Evolutionary conservation across 2,329 filamentous ascomycete genomes (phyloP).

Genomic region (Periconia sp.): DNA sequence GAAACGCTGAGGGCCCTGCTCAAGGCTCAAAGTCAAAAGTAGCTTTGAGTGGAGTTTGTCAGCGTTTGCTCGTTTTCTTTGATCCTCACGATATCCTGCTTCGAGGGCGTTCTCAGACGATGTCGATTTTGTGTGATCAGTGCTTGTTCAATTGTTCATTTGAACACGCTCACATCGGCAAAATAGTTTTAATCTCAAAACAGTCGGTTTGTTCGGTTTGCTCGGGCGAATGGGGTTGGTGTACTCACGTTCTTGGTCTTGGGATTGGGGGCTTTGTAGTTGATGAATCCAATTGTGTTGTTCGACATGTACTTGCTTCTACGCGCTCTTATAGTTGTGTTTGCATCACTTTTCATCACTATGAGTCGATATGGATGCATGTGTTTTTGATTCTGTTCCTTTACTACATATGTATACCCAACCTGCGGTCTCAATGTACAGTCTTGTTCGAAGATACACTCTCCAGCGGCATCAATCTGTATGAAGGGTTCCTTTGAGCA

Average conservation of each 20-base stretch:
- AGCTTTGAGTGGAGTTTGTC: conserved; percentile 12
- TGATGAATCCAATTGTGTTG: conserved; percentile 6
- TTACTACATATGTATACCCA: too few species aligned
- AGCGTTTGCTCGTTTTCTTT: conserved; percentile 3
- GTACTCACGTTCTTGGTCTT: conserved; percentile 13
- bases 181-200: conserved; percentile 27
- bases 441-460: too few species aligned
- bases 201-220: conserved; percentile 7
- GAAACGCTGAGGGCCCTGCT: conserved; percentile 58
- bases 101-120: conserved; percentile 27
- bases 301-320: conserved; percentile 1
- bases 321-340: conserved; percentile 2
- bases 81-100: conserved; percentile 1
- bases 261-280: background rate
- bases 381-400: background rate
- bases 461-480: too few species aligned
- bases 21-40: conserved; percentile 46
- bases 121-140: conserved; percentile 32
- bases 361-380: conserved; percentile 17
- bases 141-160: conserved; percentile 13
- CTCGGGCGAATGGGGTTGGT: background rate
- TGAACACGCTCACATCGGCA: conserved; percentile 32
- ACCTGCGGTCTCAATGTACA: too few species aligned
- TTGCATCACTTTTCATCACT: conserved; percentile 10
- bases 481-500: too few species aligned